Base-by-base conservation (phyloP, 1,139 yeast species). In the Debaryomycetaceae sp. region DNA sequence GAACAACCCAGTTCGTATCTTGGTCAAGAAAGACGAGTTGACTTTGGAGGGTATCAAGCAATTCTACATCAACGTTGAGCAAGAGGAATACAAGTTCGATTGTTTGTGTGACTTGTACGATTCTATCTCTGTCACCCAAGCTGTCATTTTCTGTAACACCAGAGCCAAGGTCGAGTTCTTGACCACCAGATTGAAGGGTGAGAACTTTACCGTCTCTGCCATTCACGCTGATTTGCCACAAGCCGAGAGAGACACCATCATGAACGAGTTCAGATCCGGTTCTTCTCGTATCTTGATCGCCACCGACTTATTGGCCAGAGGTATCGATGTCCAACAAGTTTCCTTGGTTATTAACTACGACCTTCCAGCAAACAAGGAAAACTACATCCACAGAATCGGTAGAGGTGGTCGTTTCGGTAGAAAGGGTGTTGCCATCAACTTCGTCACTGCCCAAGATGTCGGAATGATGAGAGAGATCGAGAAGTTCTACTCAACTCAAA, bases 361-460 rank as follows among this genome's bases (percentile, higher is more conserved):
- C 72, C 81, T 93, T 72, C 99, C 99, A 62, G 80, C 90, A 66
- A 89, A 91, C 85, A 87, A 90, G 75, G 98, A 93, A 78, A 91
- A 93, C 86, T 93, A 93, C 75, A 89, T 93, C 68, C 99, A 93
- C 81, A 87, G 99, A 85, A 93, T 93, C 65, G 99, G 99, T 83
- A 88, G 99, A 82, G 96, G 97, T 80, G 99, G 99, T 80, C 93
- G 99, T 80, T 93, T 93, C 80, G 99, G 99, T 80, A 85, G 99
- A 78, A 93, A 93, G 85, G 99, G 99, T 85, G 97, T 91, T 68
- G 98, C 99, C 64, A 90, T 93, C 81, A 93, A 93, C 85, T 87
- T 93, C 62, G 95, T 91, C 69, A 90, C 98, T 58, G 82, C 80
- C 63, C 84, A 85, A 59, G 98, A 93, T 69, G 89, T 90, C 66